Evolutionary conservation across 148 eudicot species (phyloP), one percentile per base, ranked within the genome.

Genomic region (Limonium bicolor): DNA sequence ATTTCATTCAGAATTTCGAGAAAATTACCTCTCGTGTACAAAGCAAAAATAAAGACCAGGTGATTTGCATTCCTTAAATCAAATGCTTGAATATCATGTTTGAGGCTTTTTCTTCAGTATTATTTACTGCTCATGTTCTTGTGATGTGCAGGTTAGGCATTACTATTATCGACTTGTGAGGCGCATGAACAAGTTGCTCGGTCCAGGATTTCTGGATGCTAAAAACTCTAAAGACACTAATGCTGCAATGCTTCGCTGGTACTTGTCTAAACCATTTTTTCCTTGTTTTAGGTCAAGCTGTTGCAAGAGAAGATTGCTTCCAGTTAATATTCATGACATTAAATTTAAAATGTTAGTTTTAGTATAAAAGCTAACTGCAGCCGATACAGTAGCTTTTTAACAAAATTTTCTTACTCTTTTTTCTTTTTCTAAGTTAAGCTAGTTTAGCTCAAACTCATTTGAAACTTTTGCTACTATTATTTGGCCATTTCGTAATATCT

Each of bases 191-290:
- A 92, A 92, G 65, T 65, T 85, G 64, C 64, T 92, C 60, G 95
- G 88, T 21, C 99, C 99, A 46, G 74, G 68, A 53, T 76, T 92
- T 54, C 77, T 92, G 42, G 94, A 92, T 73, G 95, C 99, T 30
- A 85, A 76, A 58, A 76, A 92, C 60, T 81, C 94, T 18, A 92
- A 92, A 69, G 99, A 85, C 41, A 85, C 99, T 5, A 92, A 85
- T 85, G 80, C 99, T 63, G 99, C 99, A 29, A 92, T 92, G 99
- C 78, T 92, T 45, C 75, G 95, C 54, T 92, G 99, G 99, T 92
- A 72, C 46, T 36, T 34, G 14, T 29, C 44, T 15, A 18, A 17
- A 17, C 17, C 35, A 41, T n/a, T n/a, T n/a, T n/a, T n/a, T n/a
- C n/a, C n/a, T n/a, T n/a, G n/a, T n/a, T n/a, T n/a, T n/a, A n/a